Base-by-base conservation (phyloP, 208 protist genomes). In the Trypanosoma lewisi region DNA sequence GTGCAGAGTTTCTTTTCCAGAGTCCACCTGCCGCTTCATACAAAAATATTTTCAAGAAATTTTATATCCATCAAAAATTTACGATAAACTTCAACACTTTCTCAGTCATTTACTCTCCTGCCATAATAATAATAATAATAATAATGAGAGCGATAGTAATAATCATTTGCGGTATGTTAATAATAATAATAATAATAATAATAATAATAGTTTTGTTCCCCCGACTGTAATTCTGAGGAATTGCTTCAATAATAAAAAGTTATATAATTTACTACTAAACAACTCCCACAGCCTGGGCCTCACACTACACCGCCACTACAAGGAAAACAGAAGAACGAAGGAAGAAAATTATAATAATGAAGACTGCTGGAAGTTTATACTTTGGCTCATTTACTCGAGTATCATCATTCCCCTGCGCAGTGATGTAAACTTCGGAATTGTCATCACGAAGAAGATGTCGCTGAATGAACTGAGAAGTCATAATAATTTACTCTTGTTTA, bases 331-430 rank as follows among this genome's bases (percentile, higher is more conserved):
- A 23, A 52, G n/a, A 42, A 50, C 62, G 19, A 31, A 65, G 36
- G 42, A 39, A n/a, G n/a, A n/a, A n/a, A n/a, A n/a, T n/a, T n/a
- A n/a, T n/a, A n/a, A n/a, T n/a, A n/a, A n/a, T n/a, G n/a, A n/a
- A n/a, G n/a, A n/a, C n/a, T 42, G 50, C n/a, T 70, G 69, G 51
- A 63, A 58, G 37, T 70, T 74, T 67, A 63, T 74, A 19, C 49
- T 67, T 28, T 72, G 69, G 58, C 62, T 75, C 25, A 64, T 54
- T n/a, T 44, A 71, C n/a, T 68, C 75, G 7, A 67, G 61, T 41
- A 27, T 74, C 31, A 47, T 74, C 34, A 58, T 49, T 36, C 68
- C 21, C 11, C 47, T 78, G 37, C 55, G 57, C 42, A 70, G 70
- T 45, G 62, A 78, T 34, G 67, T 49, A 16, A 36, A 37, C 3